Evolutionary conservation across 2,329 filamentous ascomycete species (phyloP).

Genomic region (Metarhizium sp.): DNA sequence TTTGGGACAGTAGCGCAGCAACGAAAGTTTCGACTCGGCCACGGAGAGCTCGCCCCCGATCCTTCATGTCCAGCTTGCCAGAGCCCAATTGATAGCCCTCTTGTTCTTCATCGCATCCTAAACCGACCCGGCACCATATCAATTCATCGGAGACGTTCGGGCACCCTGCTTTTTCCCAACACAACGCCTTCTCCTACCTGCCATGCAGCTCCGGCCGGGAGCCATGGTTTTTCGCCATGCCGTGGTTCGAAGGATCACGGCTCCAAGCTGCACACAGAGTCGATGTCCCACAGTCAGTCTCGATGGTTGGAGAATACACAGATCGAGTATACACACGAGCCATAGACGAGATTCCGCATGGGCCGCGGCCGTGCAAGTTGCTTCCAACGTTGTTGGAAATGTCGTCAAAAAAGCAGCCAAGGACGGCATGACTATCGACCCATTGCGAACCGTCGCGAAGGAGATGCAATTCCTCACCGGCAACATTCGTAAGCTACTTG

Average conservation of each 20-base stretch:
- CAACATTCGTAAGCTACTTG: constrained; percentile 86
- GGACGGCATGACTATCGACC: constrained; percentile 69
- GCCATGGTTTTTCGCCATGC: constrained; percentile 39
- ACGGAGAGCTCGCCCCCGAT: background rate
- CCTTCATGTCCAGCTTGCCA: background rate
- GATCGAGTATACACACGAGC: constrained; percentile 32
- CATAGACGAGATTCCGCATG: constrained; percentile 52
- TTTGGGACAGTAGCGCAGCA: background rate
- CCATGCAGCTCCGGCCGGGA: constrained; percentile 47
- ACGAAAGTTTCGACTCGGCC: constrained; percentile 10
- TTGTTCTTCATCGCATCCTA: background rate
- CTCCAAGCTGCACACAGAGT: constrained; percentile 22
- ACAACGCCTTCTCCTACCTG: background rate
- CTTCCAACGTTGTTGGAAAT: constrained; percentile 62
- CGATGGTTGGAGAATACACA: constrained; percentile 17
- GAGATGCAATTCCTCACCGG: constrained; percentile 94
- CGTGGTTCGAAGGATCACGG: constrained; percentile 17
- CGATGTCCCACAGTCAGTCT: constrained; percentile 21
- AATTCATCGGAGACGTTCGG: background rate
- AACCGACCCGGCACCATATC: background rate
- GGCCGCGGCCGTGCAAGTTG: constrained; percentile 63
- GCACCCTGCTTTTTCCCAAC: background rate
- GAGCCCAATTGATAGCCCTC: background rate
- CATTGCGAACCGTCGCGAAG: constrained; percentile 81
- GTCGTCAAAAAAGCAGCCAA: constrained; percentile 53